phyloP scores from a whole-genome alignment of 2,329 filamentous ascomycete species.

The Didymella exigua region DNA sequence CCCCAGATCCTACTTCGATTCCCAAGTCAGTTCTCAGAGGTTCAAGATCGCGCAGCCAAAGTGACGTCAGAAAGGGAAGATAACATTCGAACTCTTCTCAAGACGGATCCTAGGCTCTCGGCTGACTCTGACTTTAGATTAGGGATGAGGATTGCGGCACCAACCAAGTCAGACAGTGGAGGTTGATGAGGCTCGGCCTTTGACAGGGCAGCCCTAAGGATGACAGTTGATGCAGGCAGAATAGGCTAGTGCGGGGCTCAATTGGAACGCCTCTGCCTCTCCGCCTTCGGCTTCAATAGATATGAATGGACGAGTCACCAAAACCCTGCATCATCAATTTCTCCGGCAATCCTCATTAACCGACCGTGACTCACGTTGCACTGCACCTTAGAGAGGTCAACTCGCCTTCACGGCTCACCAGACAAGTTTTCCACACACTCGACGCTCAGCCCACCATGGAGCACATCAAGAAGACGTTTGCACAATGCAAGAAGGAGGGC shows the following conservation, averaged over 20 bases:
- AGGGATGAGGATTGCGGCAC: not conserved
- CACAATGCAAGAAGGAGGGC: slow-evolving; percentile 57
- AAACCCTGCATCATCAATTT: slow-evolving; percentile 15
- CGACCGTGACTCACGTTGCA: slow-evolving; percentile 18
- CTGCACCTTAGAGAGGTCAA: slow-evolving; percentile 14
- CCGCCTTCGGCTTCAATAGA: slow-evolving; percentile 26
- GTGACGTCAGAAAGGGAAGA: slow-evolving; percentile 10
- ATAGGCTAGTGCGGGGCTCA: slow-evolving; percentile 19
- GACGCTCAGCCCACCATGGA: slow-evolving; percentile 48
- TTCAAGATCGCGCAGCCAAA: not conserved
- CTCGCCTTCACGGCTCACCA: slow-evolving; percentile 11
- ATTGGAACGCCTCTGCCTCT: slow-evolving; percentile 19
- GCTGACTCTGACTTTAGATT: not conserved
- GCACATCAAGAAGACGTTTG: slow-evolving; percentile 56
- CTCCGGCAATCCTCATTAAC: slow-evolving; percentile 1
- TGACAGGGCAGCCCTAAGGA: slow-evolving; percentile 2
- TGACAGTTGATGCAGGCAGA: slow-evolving; percentile 10
- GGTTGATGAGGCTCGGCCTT: not conserved
- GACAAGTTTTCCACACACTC: slow-evolving; percentile 7
- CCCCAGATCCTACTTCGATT: not conserved
- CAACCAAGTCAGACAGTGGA: not conserved
- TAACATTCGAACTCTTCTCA: not conserved
- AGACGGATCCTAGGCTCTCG: not conserved
- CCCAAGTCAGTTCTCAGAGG: not conserved
- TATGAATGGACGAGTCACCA: slow-evolving; percentile 20